Evolutionary conservation across 768 basidiomycete genomes (phyloP).

Genomic region (Lactarius sanguifluus): DNA sequence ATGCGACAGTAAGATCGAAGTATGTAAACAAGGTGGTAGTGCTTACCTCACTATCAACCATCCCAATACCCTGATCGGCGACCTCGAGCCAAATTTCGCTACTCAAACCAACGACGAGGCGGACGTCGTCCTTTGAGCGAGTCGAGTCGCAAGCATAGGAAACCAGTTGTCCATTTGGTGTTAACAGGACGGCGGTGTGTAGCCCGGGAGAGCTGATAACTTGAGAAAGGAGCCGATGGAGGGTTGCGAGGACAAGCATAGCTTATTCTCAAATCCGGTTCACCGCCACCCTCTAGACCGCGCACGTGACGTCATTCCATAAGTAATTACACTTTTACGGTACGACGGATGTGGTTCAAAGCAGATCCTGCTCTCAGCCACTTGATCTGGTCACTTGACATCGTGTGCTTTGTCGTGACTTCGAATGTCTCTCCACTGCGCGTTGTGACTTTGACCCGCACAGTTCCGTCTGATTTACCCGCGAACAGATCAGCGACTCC

Average conservation of each 20-base stretch:
- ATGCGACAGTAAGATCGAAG: neutral
- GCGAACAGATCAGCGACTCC: constrained; percentile 72
- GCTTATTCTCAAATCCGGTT: neutral
- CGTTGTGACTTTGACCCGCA: constrained; percentile 64
- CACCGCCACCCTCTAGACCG: neutral
- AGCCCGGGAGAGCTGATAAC: constrained; percentile 57
- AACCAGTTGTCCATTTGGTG: constrained; percentile 71
- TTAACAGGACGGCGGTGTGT: constrained; percentile 71
- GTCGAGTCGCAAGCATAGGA: constrained; percentile 58
- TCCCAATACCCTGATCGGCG: constrained; percentile 59
- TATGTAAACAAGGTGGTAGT: neutral
- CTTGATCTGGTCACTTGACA: constrained; percentile 85
- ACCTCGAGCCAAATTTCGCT: constrained; percentile 81
- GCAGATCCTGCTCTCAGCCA: constrained; percentile 91
- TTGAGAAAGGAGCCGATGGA: constrained; percentile 65
- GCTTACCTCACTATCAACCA: constrained; percentile 77
- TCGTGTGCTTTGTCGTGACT: constrained; percentile 79
- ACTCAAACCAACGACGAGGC: constrained; percentile 68
- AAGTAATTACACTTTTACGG: neutral
- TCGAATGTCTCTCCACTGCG: constrained; percentile 60
- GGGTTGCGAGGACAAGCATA: constrained; percentile 70
- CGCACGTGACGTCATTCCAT: neutral
- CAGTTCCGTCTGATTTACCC: constrained; percentile 43
- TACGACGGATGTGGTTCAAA: constrained; percentile 80
- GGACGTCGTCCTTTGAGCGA: constrained; percentile 69